Base-by-base conservation (phyloP, 2,329 filamentous ascomycete species). In the Cercospora nicotianae region DNA sequence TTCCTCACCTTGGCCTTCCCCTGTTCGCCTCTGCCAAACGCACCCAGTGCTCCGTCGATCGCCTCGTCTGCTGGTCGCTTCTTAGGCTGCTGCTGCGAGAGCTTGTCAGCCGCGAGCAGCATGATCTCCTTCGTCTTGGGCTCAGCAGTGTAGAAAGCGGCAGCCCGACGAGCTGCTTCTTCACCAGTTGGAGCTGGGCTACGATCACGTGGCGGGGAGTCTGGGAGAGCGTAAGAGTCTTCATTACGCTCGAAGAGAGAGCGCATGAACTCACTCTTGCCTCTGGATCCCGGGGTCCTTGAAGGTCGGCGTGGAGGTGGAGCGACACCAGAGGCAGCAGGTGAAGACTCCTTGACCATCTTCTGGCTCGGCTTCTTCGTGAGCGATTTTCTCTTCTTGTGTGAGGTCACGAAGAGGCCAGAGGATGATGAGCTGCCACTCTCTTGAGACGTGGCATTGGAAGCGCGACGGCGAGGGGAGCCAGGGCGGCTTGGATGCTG, bases 1-100 rank as follows among this genome's bases (percentile, higher is more conserved):
- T 64, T 59, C 51, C 26, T 64, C 53, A 20, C 33, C 53, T 64
- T 64, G 16, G 55, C 42, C 62, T 31, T 64, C 16, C 18, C n/a
- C 33, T 13, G n/a, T 13, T 39, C 48, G 12, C 45, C 16, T 20
- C 48, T 18, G 6, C 8, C 18, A 23, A 64, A 64, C 5, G 53
- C 62, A n/a, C 62, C 62, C 13, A 64, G 33, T 3, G 33, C 53
- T 20, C 53, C 51, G 31, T 58, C 62, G 12, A 64, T 20, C 8
- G 18, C 13, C 31, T 33, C 53, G 31, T 64, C 42, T 13, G 42
- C 12, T 5, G 26, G 26, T 26, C 60, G 18, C 45, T 63, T 53
- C 60, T 63, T 53, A 10, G n/a, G 23, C 18, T 33, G 5, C n/a
- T 23, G 36, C n/a, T 30, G 0, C 36, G 26, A 30, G n/a, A 62